Evolutionary conservation across 129 eudicot species (phyloP), one percentile per base, ranked within the genome.

Genomic region (Sambucus nigra): DNA sequence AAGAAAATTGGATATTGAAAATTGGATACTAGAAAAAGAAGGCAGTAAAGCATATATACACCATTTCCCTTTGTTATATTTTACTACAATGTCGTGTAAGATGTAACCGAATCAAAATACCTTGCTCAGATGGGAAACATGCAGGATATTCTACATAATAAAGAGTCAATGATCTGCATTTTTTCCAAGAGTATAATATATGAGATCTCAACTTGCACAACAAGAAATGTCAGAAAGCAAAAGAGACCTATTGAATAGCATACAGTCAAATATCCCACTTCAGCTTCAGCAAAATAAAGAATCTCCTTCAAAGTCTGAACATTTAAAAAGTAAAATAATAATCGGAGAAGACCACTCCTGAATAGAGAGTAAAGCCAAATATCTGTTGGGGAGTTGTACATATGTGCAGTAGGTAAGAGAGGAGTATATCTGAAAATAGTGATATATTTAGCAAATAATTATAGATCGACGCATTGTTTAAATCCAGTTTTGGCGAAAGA

Each of bases 71-170:
- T 35, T 35, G 13, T 35, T 35, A 2, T 35, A 35, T 35, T 35
- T 35, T 8, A 8, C 27, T 63, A 39, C 32, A 21, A 19, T 13
- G 31, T 33, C 14, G 5, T 18, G 27, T 4, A 14, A 23, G 44
- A 48, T 33, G 24, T 29, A 38, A n/a, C 21, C 5, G 14, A 32
- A 39, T 1, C 19, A 22, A 29, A 38, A 35, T 85, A 81, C 95
- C 95, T 77, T 85, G 95, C 64, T 85, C 95, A 65, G 77, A 85
- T 17, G 95, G 86, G 54, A 79, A 74, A 28, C 80, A 79, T 38
- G 86, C 82, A 51, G 94, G 89, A 69, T 84, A 86, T 75, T 84
- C 94, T 38, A 89, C 94, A 47, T 80, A 84, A 68, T 84, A 84
- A 47, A 74, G 73, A 59, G 85, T 75, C 64, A 85, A 58, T 13